Conservation (phyloP, 116 monocot genomes). For the Phalaenopsis hybrid region DNA sequence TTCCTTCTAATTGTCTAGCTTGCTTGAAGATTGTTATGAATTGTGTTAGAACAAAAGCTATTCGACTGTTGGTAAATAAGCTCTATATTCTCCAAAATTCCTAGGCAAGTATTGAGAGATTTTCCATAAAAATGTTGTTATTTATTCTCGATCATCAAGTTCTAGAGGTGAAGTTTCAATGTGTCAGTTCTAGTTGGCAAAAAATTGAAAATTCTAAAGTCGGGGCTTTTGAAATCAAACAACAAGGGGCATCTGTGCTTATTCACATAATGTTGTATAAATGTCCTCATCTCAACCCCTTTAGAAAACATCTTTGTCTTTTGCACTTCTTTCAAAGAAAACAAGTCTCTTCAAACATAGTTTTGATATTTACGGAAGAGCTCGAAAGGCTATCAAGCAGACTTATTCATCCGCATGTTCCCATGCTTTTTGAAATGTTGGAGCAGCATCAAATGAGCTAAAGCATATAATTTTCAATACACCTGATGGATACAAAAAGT, state of each 20-base stretch:
- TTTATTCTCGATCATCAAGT: no score
- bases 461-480: slow-evolving; percentile 70
- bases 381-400: slow-evolving; percentile 85
- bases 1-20: slow-evolving; percentile 50
- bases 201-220: slow-evolving; percentile 29
- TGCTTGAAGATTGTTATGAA: slow-evolving; percentile 81
- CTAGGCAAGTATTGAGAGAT: no score
- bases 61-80: no score
- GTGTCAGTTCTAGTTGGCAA: no score
- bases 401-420: slow-evolving; percentile 77
- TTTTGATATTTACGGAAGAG: slow-evolving; percentile 83
- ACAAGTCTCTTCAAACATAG: slow-evolving; percentile 66
- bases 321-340: slow-evolving; percentile 85
- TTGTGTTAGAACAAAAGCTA: no score
- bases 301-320: slow-evolving; percentile 67
- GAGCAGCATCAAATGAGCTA: slow-evolving; percentile 57
- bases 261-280: slow-evolving; percentile 11
- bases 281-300: slow-evolving; percentile 52
- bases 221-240: slow-evolving; percentile 31
- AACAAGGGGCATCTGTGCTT: slow-evolving; percentile 18
- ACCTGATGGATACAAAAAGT: slow-evolving; percentile 83
- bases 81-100: no score
- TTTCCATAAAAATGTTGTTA: no score
- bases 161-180: no score
- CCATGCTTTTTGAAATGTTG: slow-evolving; percentile 67